phyloP scores from a whole-genome alignment of 257 asterid species.

The Nyctanthes arbortristis region DNA sequence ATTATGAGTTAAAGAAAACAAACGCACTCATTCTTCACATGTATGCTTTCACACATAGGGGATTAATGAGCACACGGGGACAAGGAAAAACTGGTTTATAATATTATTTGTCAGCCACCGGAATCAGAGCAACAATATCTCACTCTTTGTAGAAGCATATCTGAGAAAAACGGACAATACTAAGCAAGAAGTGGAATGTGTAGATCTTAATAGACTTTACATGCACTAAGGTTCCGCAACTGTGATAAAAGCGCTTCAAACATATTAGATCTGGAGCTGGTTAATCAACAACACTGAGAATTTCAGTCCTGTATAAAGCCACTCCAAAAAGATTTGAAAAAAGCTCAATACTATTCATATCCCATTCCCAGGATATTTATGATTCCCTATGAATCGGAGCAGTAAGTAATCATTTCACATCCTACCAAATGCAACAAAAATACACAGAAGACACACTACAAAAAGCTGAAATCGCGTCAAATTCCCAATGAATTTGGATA shows the following conservation, averaged over 20 bases:
- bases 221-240: neutral
- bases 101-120: neutral
- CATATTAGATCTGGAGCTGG: neutral
- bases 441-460: neutral
- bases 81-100: neutral
- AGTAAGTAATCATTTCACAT: constrained; percentile 1
- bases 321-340: constrained; percentile 12
- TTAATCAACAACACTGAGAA: neutral
- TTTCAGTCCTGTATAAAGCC: neutral
- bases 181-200: neutral
- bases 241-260: neutral
- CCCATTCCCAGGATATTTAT: constrained; percentile 15
- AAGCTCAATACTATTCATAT: no score
- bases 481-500: neutral
- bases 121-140: neutral
- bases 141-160: neutral
- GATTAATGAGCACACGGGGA: neutral
- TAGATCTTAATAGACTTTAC: neutral
- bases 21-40: neutral
- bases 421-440: constrained; percentile 5
- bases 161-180: neutral
- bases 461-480: constrained; percentile 7
- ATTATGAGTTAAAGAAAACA: neutral
- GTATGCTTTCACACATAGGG: neutral
- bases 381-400: neutral